Percentiles rank a stretch among this genome's conserved stretches.
These are phyloP conservation scores for Corymbia calophylla DNA, from an alignment of 441 rosid genomes.

Conservation along the genomic window DNA sequence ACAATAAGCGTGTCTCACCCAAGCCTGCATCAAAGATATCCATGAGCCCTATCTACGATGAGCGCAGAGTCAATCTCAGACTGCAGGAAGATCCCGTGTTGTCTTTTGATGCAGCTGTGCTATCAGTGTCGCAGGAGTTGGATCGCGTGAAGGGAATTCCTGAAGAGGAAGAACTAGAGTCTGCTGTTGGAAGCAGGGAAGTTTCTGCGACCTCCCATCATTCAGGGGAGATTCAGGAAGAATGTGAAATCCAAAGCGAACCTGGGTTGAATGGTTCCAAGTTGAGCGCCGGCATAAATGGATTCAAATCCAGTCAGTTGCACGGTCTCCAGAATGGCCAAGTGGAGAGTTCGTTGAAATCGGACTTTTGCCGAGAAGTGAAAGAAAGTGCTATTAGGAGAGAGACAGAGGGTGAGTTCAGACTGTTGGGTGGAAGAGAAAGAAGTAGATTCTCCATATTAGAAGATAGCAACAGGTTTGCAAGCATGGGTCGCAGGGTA, in stretches of 20 bases:
- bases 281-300: conserved; percentile 14
- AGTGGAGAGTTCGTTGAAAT: conserved; percentile 20
- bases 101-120: conserved; percentile 64
- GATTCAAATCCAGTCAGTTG: background rate
- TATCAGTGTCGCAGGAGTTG: conserved; percentile 45
- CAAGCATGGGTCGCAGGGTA: conserved; percentile 43
- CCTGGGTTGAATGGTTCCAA: background rate
- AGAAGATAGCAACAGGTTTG: conserved; percentile 42
- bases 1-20: conserved; percentile 34
- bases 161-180: conserved; percentile 26
- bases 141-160: conserved; percentile 28
- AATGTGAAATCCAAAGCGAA: conserved; percentile 19
- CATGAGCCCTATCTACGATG: conserved; percentile 21
- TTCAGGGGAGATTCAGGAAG: conserved; percentile 46
- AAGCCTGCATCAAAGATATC: conserved; percentile 25
- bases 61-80: conserved; percentile 13
- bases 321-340: background rate
- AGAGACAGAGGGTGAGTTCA: conserved; percentile 67
- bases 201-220: conserved; percentile 1
- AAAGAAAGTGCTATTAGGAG: conserved; percentile 65
- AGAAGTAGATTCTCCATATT: conserved; percentile 44
- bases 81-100: conserved; percentile 33
- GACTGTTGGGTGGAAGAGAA: conserved; percentile 59
- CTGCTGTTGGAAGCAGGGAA: conserved; percentile 11
- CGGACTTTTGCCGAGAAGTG: conserved; percentile 23